Percentiles rank a stretch among this genome's conserved stretches.
phyloP scores from a whole-genome alignment of 2,329 filamentous ascomycete genomes.

The Hansfordia pulvinata region DNA sequence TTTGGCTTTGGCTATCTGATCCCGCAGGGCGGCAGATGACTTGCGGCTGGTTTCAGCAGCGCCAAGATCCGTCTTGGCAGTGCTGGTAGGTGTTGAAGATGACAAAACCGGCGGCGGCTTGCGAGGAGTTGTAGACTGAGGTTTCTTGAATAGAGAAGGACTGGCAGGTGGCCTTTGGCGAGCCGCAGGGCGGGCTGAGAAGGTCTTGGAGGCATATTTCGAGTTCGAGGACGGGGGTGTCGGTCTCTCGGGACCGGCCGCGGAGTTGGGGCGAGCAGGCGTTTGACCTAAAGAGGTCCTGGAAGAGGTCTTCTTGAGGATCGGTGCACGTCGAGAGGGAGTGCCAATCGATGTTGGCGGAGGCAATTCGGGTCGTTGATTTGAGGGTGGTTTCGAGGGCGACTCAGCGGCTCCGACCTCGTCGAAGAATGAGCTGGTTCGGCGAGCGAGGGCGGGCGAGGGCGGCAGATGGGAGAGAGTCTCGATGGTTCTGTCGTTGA shows the following conservation, averaged over 20 bases:
- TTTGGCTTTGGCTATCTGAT: conserved; percentile 88
- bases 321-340: too few species aligned
- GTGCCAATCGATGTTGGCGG: too few species aligned
- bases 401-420: conserved; percentile 23
- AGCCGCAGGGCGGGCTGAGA: conserved; percentile 28
- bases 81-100: conserved; percentile 21
- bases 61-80: conserved; percentile 19
- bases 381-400: conserved; percentile 12
- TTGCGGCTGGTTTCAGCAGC: conserved; percentile 29
- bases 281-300: too few species aligned
- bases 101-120: conserved; percentile 21
- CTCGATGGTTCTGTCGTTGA: conserved; percentile 77
- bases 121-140: conserved; percentile 29
- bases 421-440: conserved; percentile 61
- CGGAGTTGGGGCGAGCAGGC: conserved; percentile 18
- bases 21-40: conserved; percentile 68
- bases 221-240: conserved; percentile 16
- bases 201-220: conserved; percentile 31
- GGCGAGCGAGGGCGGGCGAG: conserved; percentile 56
- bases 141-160: conserved; percentile 40
- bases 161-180: conserved; percentile 37
- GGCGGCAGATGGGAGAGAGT: conserved; percentile 67
- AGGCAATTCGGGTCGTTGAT: conserved; percentile 16
- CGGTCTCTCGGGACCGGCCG: conserved; percentile 23
- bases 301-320: too few species aligned